These are phyloP conservation scores for Pseudonectria buxi DNA, from an alignment of 2,329 filamentous ascomycete species.

Conservation along the genomic window DNA sequence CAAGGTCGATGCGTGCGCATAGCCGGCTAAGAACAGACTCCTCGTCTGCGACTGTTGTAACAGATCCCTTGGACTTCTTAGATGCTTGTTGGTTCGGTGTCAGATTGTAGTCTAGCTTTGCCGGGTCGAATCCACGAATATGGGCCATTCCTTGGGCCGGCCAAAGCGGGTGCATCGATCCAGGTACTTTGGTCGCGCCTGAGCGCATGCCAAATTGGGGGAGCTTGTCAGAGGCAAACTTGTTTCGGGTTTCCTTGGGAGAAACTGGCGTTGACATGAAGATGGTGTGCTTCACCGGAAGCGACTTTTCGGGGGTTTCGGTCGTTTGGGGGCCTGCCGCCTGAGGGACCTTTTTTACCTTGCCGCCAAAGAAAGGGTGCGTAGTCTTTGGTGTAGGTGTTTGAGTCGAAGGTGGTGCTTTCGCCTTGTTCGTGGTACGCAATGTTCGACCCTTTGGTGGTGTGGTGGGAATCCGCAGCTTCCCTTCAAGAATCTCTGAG, in stretches of 20 bases:
- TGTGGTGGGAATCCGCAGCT: slow-evolving; percentile 18
- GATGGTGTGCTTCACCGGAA: slow-evolving; percentile 31
- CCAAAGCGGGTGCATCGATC: slow-evolving; percentile 63
- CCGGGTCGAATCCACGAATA: slow-evolving; percentile 42
- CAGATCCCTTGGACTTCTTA: slow-evolving; percentile 46
- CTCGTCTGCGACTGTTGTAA: slow-evolving; percentile 30
- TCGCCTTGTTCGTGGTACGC: slow-evolving; percentile 16
- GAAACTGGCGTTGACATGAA: slow-evolving; percentile 50
- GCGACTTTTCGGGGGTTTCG: slow-evolving; percentile 15
- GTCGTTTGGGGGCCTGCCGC: slow-evolving; percentile 13
- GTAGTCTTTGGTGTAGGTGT: slow-evolving; percentile 22
- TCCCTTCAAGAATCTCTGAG: slow-evolving; percentile 48
- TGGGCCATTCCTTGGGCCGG: slow-evolving; percentile 60
- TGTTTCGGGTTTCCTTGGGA: slow-evolving; percentile 34
- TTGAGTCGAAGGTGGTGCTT: slow-evolving; percentile 16
- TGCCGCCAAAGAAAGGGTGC: slow-evolving; percentile 38
- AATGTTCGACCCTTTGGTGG: slow-evolving; percentile 22
- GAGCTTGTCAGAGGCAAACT: slow-evolving; percentile 24
- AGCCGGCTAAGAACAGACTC: slow-evolving; percentile 38
- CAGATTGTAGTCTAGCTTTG: not conserved
- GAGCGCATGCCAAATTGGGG: slow-evolving; percentile 40
- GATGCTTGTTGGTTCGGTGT: slow-evolving; percentile 6
- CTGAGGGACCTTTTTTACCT: slow-evolving; percentile 23
- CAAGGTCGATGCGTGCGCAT: slow-evolving; percentile 20
- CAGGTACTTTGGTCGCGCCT: slow-evolving; percentile 53